These are phyloP conservation scores for Termitomyces titanicus DNA, from an alignment of 768 basidiomycete genomes.

Conservation along the genomic window DNA sequence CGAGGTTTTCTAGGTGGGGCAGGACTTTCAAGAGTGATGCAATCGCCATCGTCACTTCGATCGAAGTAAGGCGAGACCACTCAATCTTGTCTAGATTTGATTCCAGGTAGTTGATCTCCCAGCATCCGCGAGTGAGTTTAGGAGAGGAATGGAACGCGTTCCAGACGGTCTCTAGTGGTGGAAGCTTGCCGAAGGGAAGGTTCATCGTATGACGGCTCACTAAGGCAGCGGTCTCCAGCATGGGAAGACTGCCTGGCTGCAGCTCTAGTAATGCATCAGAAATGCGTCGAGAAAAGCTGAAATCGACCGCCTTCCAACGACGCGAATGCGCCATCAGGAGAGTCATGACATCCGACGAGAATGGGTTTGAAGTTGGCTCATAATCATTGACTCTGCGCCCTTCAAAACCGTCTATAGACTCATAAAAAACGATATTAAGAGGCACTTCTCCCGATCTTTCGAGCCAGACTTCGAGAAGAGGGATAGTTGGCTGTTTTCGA, in stretches of 20 bases:
- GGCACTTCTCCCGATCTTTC: background rate
- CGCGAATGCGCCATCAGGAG: slow-evolving; percentile 2
- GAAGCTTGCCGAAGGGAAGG: background rate
- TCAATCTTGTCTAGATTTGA: background rate
- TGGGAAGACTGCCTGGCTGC: background rate
- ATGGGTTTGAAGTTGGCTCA: background rate
- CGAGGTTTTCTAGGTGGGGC: background rate
- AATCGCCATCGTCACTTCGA: background rate
- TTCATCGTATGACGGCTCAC: background rate
- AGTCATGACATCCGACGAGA: background rate
- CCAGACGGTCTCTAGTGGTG: background rate
- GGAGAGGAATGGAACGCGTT: background rate
- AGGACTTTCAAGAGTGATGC: background rate
- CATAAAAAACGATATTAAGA: background rate
- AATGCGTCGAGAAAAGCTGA: background rate
- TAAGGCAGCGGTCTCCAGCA: slow-evolving; percentile 2
- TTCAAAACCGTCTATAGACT: background rate
- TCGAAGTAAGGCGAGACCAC: background rate
- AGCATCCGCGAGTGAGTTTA: background rate
- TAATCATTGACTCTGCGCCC: background rate
- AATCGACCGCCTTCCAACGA: slow-evolving; percentile 8
- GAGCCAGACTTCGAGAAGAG: slow-evolving; percentile 3
- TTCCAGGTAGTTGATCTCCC: slow-evolving; percentile 3
- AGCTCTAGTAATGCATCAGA: background rate
- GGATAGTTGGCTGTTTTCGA: background rate